Percentiles rank a stretch among this genome's conserved stretches.
Evolutionary conservation across 352 stramenopile genomes (phyloP).

Genomic region (Globisporangium solare): DNA sequence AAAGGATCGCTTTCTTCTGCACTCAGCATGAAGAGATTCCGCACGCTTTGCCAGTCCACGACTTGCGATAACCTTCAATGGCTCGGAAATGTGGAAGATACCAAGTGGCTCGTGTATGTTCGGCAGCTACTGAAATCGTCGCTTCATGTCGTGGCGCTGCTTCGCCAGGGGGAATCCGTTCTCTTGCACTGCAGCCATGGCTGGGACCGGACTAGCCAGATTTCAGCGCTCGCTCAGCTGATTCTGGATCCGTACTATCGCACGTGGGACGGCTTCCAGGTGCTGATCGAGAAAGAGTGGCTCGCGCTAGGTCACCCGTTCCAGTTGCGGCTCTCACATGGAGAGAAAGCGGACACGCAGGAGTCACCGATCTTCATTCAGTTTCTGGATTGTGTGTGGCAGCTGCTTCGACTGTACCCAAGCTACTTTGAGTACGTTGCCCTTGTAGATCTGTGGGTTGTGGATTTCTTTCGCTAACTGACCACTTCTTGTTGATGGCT

Average conservation of each 20-base stretch:
- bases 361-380: slow-evolving; percentile 85
- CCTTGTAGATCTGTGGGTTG: neutral
- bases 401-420: slow-evolving; percentile 91
- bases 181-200: slow-evolving; percentile 83
- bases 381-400: slow-evolving; percentile 80
- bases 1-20: neutral
- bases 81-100: slow-evolving; percentile 91
- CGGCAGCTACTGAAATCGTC: slow-evolving; percentile 91
- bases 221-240: slow-evolving; percentile 62
- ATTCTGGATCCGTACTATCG: slow-evolving; percentile 77
- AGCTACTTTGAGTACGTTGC: slow-evolving; percentile 91
- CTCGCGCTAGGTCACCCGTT: slow-evolving; percentile 80
- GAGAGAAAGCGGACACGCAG: slow-evolving; percentile 74
- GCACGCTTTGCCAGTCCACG: slow-evolving; percentile 64
- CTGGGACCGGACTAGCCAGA: slow-evolving; percentile 91
- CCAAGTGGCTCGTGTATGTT: slow-evolving; percentile 96
- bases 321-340: slow-evolving; percentile 70
- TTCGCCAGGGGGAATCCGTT: slow-evolving; percentile 86
- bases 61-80: slow-evolving; percentile 92
- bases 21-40: slow-evolving; percentile 66
- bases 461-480: neutral
- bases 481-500: neutral
- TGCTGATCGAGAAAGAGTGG: slow-evolving; percentile 86
- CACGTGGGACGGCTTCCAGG: slow-evolving; percentile 71
- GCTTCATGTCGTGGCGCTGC: slow-evolving; percentile 87